Evolutionary conservation across 1,284 basidiomycete species (phyloP), one percentile per base, ranked within the genome.

Genomic region (Trametes hirsuta): DNA sequence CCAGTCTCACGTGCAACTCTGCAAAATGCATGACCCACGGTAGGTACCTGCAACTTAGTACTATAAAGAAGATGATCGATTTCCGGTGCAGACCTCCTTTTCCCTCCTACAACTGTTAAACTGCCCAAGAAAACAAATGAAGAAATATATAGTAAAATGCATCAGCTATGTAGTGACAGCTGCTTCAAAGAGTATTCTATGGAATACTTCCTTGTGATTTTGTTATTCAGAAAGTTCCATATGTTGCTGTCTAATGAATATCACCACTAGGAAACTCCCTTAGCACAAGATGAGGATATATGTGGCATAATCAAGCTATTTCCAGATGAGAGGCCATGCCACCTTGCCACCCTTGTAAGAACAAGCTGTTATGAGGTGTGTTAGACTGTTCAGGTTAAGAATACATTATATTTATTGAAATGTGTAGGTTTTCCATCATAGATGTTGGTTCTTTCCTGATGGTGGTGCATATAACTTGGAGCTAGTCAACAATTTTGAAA

Each of bases 361-460:
- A 72, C 74, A 22, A 74, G 78, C 15, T 82, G 80, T 63, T 61
- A 66, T 53, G 74, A 80, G 67, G 81, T 79, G 48, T 52, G 58
- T 30, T 30, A 8, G 30, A 30, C 51, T 35, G 25, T 36, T 66
- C 62, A 45, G n/a, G 18, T 44, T 52, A 41, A 25, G 51, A 66
- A 42, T 39, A 37, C 22, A 9, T n/a, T 14, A n/a, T 30, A 39
- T 15, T 24, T 34, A 22, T 59, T 58, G 30, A 18, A 18, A 14
- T 55, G n/a, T 12, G n/a, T 21, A 77, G 76, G 68, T 74, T 9
- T 64, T 68, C 47, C 52, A 68, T 47, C 65, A 75, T 41, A 68
- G 65, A 24, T 63, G 58, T 14, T 35, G 62, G n/a, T 6, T 75
- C 11, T 57, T 58, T 49, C 50, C 67, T 9, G 41, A 39, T 45